Evolutionary conservation across 257 asterid genomes (phyloP).

Genomic region (Rhazya stricta): DNA sequence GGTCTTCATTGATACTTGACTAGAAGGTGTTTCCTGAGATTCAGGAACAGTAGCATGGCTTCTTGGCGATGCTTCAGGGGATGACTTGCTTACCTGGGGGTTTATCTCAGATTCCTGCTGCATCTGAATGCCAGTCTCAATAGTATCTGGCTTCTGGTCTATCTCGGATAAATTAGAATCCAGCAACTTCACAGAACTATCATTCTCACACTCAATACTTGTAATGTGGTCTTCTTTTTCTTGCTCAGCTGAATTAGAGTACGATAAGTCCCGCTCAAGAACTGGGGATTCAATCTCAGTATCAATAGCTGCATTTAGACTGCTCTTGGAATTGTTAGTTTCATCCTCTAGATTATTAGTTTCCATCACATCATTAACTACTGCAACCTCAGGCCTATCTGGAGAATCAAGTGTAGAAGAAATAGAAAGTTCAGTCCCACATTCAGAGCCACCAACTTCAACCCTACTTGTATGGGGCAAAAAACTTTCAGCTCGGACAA

Average conservation of each 20-base stretch:
- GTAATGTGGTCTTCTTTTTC: slow-evolving; percentile 29
- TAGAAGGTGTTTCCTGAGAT: slow-evolving; percentile 75
- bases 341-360: slow-evolving; percentile 28
- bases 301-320: slow-evolving; percentile 35
- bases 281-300: slow-evolving; percentile 28
- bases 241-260: slow-evolving; percentile 25
- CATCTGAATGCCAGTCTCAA: slow-evolving; percentile 30
- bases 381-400: slow-evolving; percentile 57
- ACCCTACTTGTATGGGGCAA: slow-evolving; percentile 30
- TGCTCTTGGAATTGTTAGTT: slow-evolving; percentile 26
- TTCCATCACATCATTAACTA: slow-evolving; percentile 37
- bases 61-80: slow-evolving; percentile 74
- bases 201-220: slow-evolving; percentile 27
- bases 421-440: slow-evolving; percentile 81
- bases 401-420: slow-evolving; percentile 86
- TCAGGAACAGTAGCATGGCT: slow-evolving; percentile 59
- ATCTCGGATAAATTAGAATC: slow-evolving; percentile 26
- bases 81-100: slow-evolving; percentile 34
- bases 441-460: slow-evolving; percentile 69
- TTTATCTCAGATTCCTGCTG: slow-evolving; percentile 41
- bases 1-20: slow-evolving; percentile 57
- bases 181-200: slow-evolving; percentile 15
- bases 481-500: slow-evolving; percentile 36
- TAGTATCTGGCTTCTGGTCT: slow-evolving; percentile 42
- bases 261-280: slow-evolving; percentile 32